These are phyloP conservation scores for Obelidium mucronatum DNA, from an alignment of 192 early-diverging fungal species.

Conservation along the genomic window DNA sequence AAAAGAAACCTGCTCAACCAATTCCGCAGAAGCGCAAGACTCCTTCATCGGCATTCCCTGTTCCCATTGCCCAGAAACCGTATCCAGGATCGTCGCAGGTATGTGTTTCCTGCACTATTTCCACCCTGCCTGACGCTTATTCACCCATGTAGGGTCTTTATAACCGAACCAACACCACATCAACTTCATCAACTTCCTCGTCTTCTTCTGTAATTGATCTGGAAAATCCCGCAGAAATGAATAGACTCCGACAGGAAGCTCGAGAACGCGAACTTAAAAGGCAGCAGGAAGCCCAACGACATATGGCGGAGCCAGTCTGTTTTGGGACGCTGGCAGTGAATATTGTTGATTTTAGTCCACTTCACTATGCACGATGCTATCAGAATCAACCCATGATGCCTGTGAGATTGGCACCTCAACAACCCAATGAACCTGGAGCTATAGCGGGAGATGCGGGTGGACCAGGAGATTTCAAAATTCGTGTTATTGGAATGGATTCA, in stretches of 20 bases:
- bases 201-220: slow-evolving; percentile 41
- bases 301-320: slow-evolving; percentile 28
- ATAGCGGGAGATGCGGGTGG: background rate
- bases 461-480: slow-evolving; percentile 1
- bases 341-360: slow-evolving; percentile 17
- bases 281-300: background rate
- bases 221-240: slow-evolving; percentile 38
- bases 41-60: too few relatives aligned
- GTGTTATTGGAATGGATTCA: background rate
- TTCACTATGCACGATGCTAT: slow-evolving; percentile 24
- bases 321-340: slow-evolving; percentile 31
- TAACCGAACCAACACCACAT: too few relatives aligned
- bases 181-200: too few relatives aligned
- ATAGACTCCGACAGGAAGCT: slow-evolving; percentile 21
- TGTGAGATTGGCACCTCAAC: slow-evolving; percentile 16
- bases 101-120: too few relatives aligned
- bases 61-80: too few relatives aligned
- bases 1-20: background rate
- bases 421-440: background rate
- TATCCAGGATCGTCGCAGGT: too few relatives aligned
- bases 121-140: too few relatives aligned
- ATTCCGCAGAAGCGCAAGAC: background rate
- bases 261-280: background rate
- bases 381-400: slow-evolving; percentile 31
- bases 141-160: too few relatives aligned